A percentile compares a stretch with the other conserved stretches of the same genome.
Evolutionary conservation across 1,284 basidiomycete species (phyloP).

Genomic region (Cutaneotrichosporon sp.): DNA sequence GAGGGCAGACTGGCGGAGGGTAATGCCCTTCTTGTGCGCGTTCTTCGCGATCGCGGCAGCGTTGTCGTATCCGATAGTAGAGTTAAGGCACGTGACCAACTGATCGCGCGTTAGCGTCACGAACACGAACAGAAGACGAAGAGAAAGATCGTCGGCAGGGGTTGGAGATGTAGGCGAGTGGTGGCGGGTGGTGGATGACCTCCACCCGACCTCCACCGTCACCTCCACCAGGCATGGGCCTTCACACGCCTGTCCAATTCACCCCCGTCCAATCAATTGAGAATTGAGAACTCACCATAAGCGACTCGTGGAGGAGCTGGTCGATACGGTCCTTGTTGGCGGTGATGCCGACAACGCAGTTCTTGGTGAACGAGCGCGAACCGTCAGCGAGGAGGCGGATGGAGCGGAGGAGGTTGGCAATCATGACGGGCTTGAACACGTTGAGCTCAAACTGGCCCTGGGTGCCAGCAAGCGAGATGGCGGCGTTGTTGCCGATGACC

Average conservation of each 20-base stretch:
- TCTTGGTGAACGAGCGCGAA: constrained; percentile 88
- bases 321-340: constrained; percentile 94
- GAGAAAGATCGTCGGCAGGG: constrained; percentile 8
- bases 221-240: neutral
- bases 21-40: constrained; percentile 96
- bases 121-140: neutral
- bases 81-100: constrained; percentile 47
- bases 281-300: constrained; percentile 58
- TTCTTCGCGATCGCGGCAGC: constrained; percentile 99
- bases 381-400: constrained; percentile 93
- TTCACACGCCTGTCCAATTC: too few species aligned
- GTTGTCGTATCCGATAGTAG: constrained; percentile 24
- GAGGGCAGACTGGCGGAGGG: constrained; percentile 91
- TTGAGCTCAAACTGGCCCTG: constrained; percentile 99
- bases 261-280: constrained; percentile 17
- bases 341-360: constrained; percentile 90
- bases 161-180: constrained; percentile 48
- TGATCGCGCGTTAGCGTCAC: neutral
- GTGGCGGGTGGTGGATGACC: neutral
- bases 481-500: constrained; percentile 96
- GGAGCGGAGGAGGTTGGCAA: constrained; percentile 81
- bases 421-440: constrained; percentile 97
- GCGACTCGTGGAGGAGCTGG: constrained; percentile 84
- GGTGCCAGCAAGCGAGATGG: constrained; percentile 87
- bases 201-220: neutral